Conservation (phyloP, 2,329 filamentous ascomycete species). For the Pseudogymnoascus sp. region DNA sequence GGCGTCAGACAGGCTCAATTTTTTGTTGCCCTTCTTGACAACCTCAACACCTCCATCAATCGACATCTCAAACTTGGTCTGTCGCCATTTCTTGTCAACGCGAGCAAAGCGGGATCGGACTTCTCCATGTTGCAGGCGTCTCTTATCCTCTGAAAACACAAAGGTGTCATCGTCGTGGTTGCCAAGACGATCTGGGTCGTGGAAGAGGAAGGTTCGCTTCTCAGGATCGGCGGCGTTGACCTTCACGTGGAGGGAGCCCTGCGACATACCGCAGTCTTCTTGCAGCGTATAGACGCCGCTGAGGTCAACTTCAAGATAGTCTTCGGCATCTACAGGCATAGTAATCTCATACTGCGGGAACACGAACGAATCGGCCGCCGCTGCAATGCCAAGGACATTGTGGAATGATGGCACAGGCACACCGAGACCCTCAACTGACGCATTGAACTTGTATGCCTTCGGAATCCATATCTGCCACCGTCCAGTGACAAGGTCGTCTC, state of each 20-base stretch:
- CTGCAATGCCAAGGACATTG: constrained; percentile 16
- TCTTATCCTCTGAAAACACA: constrained; percentile 46
- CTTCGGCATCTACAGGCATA: constrained; percentile 24
- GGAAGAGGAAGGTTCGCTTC: constrained; percentile 44
- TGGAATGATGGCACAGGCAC: constrained; percentile 17
- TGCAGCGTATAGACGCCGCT: constrained; percentile 43
- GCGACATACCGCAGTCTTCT: constrained; percentile 50
- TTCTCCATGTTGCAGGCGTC: constrained; percentile 38
- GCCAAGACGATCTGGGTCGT: constrained; percentile 45
- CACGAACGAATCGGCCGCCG: constrained; percentile 21
- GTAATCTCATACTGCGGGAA: constrained; percentile 37
- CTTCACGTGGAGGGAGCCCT: constrained; percentile 41
- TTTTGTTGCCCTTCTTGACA: background rate
- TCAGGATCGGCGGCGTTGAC: background rate
- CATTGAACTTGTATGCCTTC: constrained; percentile 27
- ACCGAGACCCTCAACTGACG: constrained; percentile 32
- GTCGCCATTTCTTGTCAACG: constrained; percentile 39
- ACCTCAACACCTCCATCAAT: constrained; percentile 1
- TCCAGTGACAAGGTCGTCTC: constrained; percentile 30
- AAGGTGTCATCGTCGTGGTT: constrained; percentile 42
- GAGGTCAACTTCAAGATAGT: constrained; percentile 32
- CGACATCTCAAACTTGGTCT: constrained; percentile 20
- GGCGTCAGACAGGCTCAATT: background rate
- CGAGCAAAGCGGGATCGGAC: constrained; percentile 38
- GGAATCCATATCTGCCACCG: constrained; percentile 39